Base-by-base conservation (phyloP, 176 grass and related monocot species). In the Oryza glaberrima region DNA sequence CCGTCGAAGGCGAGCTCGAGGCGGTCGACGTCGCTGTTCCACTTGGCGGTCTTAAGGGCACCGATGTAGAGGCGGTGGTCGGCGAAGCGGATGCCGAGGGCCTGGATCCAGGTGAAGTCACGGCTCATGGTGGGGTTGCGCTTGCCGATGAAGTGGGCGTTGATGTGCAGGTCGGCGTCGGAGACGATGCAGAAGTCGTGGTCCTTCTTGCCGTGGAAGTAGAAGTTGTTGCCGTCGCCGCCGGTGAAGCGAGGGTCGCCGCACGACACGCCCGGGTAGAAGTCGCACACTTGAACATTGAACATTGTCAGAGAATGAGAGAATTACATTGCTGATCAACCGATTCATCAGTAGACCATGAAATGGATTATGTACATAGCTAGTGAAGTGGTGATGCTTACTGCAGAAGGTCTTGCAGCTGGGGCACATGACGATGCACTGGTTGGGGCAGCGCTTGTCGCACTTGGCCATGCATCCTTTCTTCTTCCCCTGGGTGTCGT, bases 51-150 rank as follows among this genome's bases (percentile, higher is more conserved):
- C 80, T 82, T 85, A 4, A 20, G 1, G 63, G 82, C 86, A 13
- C 80, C 76, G 20, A 94, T 56, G 83, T 52, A 91, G 23, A 94
- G 80, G 25, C 58, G 76, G 80, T 94, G 92, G 61, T 87, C 26
- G 41, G 84, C 75, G n/a, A 91, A 91, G 61, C 26, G 81, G n/a
- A 92, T 56, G 69, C 82, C 90, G 78, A 92, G 65, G 11, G 86
- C 77, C 56, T 92, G 78, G 72, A 86, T 87, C 89, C 89, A 91
- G 11, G 89, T 91, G 85, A 91, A 88, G 71, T 91, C 89, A 0
- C 77, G 89, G 34, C 0, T 85, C 85, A 77, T 85, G 77, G 63
- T 9, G 0, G 90, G 76, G 77, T 88, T 80, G 14, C 72, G 54
- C 26, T 85, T 88, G 45, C 86, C 90, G 40, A 92, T 88, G 81